phyloP scores from a whole-genome alignment of 2,329 filamentous ascomycete genomes.

The Thielaviopsis punctulata region DNA sequence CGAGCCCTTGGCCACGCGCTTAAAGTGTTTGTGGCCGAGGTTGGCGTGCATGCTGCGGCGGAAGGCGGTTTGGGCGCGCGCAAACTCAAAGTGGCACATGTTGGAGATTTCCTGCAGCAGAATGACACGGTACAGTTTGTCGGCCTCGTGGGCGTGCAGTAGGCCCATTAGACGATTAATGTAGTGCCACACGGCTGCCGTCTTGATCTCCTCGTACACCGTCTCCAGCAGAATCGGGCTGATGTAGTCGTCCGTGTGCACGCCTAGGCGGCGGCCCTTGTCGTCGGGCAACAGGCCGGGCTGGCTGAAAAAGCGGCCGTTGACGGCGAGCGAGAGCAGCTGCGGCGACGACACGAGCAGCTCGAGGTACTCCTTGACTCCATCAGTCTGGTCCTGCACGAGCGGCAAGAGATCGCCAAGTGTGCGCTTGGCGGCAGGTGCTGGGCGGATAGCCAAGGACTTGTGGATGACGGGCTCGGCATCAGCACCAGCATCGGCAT shows the following conservation, averaged over 20 bases:
- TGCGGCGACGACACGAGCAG: conserved; percentile 20
- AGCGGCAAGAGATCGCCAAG: conserved; percentile 18
- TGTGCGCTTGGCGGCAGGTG: conserved; percentile 16
- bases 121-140: conserved; percentile 19
- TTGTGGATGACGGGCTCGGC: conserved; percentile 10
- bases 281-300: conserved; percentile 28
- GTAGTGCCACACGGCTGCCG: conserved; percentile 25
- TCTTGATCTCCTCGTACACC: conserved; percentile 21
- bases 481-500: conserved; percentile 13
- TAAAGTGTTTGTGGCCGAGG: conserved; percentile 25
- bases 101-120: conserved; percentile 30
- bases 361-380: conserved; percentile 20
- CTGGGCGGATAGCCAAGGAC: conserved; percentile 19
- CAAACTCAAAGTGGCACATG: conserved; percentile 26
- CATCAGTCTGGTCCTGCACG: conserved; percentile 20
- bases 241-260: conserved; percentile 24
- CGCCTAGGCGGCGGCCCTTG: conserved; percentile 22
- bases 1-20: conserved; percentile 20
- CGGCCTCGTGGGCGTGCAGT: conserved; percentile 15
- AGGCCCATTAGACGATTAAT: conserved; percentile 21
- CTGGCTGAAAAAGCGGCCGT: conserved; percentile 22
- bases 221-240: conserved; percentile 26
- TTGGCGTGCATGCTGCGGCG: conserved; percentile 24
- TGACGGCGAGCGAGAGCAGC: conserved; percentile 20
- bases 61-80: conserved; percentile 21